phyloP scores from a whole-genome alignment of 805 yeast species.

The Saccharomycopsis schoenii region DNA sequence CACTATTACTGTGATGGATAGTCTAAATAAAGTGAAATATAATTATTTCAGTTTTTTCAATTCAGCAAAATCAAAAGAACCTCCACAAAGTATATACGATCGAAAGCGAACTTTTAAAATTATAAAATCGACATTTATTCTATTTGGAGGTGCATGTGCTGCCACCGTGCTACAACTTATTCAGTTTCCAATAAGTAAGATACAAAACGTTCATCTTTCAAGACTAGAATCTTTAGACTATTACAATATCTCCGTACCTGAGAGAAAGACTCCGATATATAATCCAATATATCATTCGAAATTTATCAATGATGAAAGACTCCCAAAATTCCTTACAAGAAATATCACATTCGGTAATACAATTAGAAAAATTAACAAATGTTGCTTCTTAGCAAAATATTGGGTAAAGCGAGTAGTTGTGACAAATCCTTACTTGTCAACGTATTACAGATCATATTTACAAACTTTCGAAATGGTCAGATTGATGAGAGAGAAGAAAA shows the following conservation, averaged over 20 bases:
- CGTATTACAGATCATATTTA: slow-evolving; percentile 65
- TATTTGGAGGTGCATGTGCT: slow-evolving; percentile 83
- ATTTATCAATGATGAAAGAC: slow-evolving; percentile 8
- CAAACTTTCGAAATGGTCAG: slow-evolving; percentile 61
- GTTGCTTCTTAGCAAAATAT: slow-evolving; percentile 12
- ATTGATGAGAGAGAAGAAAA: slow-evolving; percentile 44
- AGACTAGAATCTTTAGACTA: slow-evolving; percentile 71
- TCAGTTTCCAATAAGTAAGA: slow-evolving; percentile 72
- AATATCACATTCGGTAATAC: background rate
- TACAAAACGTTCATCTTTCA: slow-evolving; percentile 71
- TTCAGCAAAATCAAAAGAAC: slow-evolving; percentile 15
- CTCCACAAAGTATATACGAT: slow-evolving; percentile 20
- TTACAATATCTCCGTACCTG: slow-evolving; percentile 16
- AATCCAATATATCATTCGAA: slow-evolving; percentile 6
- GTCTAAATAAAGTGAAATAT: slow-evolving; percentile 33
- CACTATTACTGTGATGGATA: slow-evolving; percentile 36
- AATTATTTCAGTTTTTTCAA: slow-evolving; percentile 18
- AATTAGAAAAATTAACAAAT: slow-evolving; percentile 3
- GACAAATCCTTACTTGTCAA: slow-evolving; percentile 20
- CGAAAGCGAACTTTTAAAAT: slow-evolving; percentile 29
- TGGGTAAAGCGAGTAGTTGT: slow-evolving; percentile 21
- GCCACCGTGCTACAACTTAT: slow-evolving; percentile 66
- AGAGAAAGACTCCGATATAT: slow-evolving; percentile 16
- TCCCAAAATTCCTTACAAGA: slow-evolving; percentile 8
- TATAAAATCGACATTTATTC: slow-evolving; percentile 57